Percentiles rank a stretch among this genome's conserved stretches.
phyloP scores from a whole-genome alignment of 2,329 filamentous ascomycete genomes.

The Decorospora gaudefroyi region DNA sequence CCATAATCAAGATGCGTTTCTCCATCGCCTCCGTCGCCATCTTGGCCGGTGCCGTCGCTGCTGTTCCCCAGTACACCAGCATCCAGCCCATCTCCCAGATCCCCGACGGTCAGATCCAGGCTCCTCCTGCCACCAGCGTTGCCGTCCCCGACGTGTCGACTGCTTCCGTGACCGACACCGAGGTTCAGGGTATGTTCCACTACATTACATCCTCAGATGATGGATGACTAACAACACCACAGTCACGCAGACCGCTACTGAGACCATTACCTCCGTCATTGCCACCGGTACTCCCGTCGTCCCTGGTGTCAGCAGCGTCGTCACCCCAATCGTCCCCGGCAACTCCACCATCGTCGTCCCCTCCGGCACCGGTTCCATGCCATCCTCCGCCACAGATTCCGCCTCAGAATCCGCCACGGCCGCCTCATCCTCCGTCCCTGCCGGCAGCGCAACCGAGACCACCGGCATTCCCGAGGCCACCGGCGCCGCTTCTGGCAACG shows the following conservation, averaged over 20 bases:
- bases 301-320: slow-evolving; percentile 7
- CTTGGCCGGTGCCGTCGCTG: slow-evolving; percentile 38
- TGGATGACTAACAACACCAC: slow-evolving; percentile 3
- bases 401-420: slow-evolving; percentile 8
- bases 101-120: slow-evolving; percentile 48
- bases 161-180: slow-evolving; percentile 5
- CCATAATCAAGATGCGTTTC: slow-evolving; percentile 42
- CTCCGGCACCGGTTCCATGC: slow-evolving; percentile 5
- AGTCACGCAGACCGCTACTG: slow-evolving; percentile 10
- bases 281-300: slow-evolving; percentile 18
- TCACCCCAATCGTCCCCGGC: slow-evolving; percentile 15
- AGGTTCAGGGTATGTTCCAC: too few species aligned
- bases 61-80: slow-evolving; percentile 33
- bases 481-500: slow-evolving; percentile 35
- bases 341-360: slow-evolving; percentile 14
- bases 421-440: slow-evolving; percentile 6
- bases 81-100: slow-evolving; percentile 46
- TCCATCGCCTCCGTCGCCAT: slow-evolving; percentile 33
- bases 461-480: slow-evolving; percentile 19
- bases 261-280: slow-evolving; percentile 8
- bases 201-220: too few species aligned
- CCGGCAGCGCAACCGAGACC: slow-evolving; percentile 17
- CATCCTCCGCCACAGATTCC: slow-evolving; percentile 2
- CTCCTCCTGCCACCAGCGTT: slow-evolving; percentile 28
- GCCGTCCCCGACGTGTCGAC: slow-evolving; percentile 10